Evolutionary conservation across 169 alveolate species (phyloP), one percentile per base, ranked within the genome.

Genomic region (Blepharisma undulans): DNA sequence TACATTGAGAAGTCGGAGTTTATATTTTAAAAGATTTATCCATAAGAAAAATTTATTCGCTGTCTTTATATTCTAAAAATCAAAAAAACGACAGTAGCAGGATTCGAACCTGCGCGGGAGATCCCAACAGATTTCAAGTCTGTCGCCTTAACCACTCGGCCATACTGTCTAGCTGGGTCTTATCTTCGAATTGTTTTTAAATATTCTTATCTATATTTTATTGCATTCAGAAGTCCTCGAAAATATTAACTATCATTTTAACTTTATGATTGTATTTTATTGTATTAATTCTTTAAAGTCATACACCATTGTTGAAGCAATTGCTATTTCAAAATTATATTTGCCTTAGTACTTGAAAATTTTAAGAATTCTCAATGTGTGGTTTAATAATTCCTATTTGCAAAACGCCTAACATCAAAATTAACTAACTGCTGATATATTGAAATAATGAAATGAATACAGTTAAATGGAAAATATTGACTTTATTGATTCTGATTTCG

Each of bases 41-140:
- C 10, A 48, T 48, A 48, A 48, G 14, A 48, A 48, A 48, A 12
- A 48, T 48, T 36, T 48, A 48, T 48, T 48, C 66, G 66, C 1
- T n/a, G n/a, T n/a, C n/a, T n/a, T n/a, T 48, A 48, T 0, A 2
- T 2, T 48, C 66, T 5, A 2, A 48, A 48, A 48, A 48, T 48
- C 14, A 12, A 78, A 82, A 82, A 82, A 90, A 32, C 93, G 95
- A 85, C 94, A 93, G 92, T 91, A 90, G 96, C 95, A 92, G 96
- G 95, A 94, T 89, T 94, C 93, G 95, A 94, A 94, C 96, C 96
- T 94, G 95, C 95, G 96, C 95, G 95, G 93, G 95, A 82, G 34
- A 82, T 82, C 89, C 89, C 89, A 82, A 82, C 77, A 82, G 89
- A 82, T 82, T 82, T 82, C 89, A 48, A 82, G 89, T 82, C 89